Base-by-base conservation (phyloP, 805 yeast species). In the Saccharomycopsis babjevae region DNA sequence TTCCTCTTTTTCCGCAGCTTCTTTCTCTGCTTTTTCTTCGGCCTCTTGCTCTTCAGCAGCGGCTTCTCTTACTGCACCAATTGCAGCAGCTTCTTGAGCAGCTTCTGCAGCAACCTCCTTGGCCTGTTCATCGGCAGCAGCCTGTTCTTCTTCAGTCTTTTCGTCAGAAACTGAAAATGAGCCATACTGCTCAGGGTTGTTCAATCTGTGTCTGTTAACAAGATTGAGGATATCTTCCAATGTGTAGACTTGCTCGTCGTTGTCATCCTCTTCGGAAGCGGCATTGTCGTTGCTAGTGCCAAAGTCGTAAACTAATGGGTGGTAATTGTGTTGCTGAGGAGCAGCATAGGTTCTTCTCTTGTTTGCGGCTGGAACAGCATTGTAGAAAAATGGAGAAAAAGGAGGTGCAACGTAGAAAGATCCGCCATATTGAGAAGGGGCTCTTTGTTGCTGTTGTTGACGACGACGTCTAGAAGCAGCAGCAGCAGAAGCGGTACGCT, bases 1-100 rank as follows among this genome's bases (percentile, higher is more conserved):
- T 13, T 18, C 10, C 15, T 32, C 28, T 59, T 46, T 25, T 10
- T 52, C 34, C 3, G 40, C 57, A 13, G 46, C 50, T 38, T 59
- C 58, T 18, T 56, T 52, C 28, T 61, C 55, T 11, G 38, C 55
- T 57, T 62, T 38, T 32, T 59, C 57, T 32, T 58, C 63, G n/a
- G 59, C 56, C 6, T 56, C 58, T 22, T 40, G 56, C 42, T 57
- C 57, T 52, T 25, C 60, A 16, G 32, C 25, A 22, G 43, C 43
- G 13, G 58, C 60, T 54, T 36, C 61, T 16, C 25, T 25, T 8
- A 40, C 34, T 10, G 59, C 50, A 25, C 59, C 63, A 25, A 59
- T 64, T n/a, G 69, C 72, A 11, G 66, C 40, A 54, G 52, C 52
- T 18, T 62, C 57, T 34, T 62, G 46, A 57, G 63, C 63, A 62